These are phyloP conservation scores for Naganishia sp. DNA, from an alignment of 1,284 basidiomycete species.

Conservation along the genomic window DNA sequence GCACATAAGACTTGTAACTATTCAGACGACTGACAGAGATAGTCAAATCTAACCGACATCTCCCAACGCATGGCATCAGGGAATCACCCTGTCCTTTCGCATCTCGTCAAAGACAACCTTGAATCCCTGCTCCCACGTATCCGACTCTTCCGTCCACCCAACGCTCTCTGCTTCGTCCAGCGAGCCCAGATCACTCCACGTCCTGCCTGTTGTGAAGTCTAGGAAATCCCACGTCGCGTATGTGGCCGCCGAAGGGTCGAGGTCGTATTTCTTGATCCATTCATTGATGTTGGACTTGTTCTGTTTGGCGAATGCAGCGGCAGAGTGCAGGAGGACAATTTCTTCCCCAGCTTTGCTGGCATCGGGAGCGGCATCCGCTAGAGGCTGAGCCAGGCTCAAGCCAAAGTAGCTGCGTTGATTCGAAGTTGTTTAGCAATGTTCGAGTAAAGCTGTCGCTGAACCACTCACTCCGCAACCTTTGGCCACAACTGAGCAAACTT, in stretches of 20 bases:
- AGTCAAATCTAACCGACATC: too few relatives aligned
- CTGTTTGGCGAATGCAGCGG: conserved; percentile 3
- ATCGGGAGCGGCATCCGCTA: conserved; percentile 4
- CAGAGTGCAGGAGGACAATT: conserved; percentile 7
- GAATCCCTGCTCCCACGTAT: conserved; percentile 11
- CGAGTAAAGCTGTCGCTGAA: too few relatives aligned
- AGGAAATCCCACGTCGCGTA: conserved; percentile 18
- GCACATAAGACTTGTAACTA: too few relatives aligned
- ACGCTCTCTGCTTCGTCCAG: conserved; percentile 14
- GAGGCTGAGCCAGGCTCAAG: not conserved
- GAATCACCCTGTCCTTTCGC: conserved; percentile 4
- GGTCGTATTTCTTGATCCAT: not conserved
- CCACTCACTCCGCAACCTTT: conserved; percentile 2
- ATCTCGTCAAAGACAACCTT: conserved; percentile 8
- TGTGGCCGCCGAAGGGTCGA: not conserved
- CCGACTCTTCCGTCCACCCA: not conserved
- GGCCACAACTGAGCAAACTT: conserved; percentile 10
- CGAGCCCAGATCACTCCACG: conserved; percentile 10
- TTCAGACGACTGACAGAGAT: too few relatives aligned
- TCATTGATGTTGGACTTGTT: not conserved
- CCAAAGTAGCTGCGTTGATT: not conserved
- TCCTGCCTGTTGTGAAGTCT: conserved; percentile 6
- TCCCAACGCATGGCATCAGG: not conserved
- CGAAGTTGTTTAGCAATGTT: not conserved
- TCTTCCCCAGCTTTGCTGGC: not conserved